Conservation (phyloP, 2,329 filamentous ascomycete species). For the Tothia fuscella region DNA sequence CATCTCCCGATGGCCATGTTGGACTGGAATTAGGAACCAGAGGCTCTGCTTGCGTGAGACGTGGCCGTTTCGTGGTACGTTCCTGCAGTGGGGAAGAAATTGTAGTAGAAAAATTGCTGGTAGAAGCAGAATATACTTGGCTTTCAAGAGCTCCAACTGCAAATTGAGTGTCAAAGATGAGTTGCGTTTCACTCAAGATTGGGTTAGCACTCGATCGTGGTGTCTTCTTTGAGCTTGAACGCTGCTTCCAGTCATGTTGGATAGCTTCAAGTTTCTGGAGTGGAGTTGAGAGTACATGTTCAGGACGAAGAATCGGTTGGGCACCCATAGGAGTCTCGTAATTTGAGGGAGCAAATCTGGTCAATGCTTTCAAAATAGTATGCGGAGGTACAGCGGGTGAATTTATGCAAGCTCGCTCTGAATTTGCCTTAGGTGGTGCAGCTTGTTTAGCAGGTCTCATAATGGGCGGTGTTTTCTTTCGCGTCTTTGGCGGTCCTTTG, state of each 20-base stretch:
- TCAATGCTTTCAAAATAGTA: no score
- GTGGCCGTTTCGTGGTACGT: not conserved
- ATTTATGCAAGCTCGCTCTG: not conserved
- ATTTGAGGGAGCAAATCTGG: no score
- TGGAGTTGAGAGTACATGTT: no score
- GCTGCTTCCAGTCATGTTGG: no score
- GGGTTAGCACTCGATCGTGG: not conserved
- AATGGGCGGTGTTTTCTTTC: no score
- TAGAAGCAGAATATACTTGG: not conserved
- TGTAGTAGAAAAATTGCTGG: conserved; percentile 1
- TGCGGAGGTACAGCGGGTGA: no score
- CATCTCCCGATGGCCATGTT: not conserved
- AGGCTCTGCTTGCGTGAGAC: conserved; percentile 1
- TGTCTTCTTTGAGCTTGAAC: not conserved
- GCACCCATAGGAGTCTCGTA: no score
- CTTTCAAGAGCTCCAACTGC: not conserved
- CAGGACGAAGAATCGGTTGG: no score
- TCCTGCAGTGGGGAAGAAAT: not conserved
- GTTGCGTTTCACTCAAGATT: not conserved
- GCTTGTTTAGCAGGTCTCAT: no score
- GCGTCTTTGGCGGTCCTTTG: no score
- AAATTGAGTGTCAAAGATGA: conserved; percentile 2
- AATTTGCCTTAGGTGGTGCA: no score
- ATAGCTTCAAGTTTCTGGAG: not conserved
- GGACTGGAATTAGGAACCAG: not conserved